Base-by-base conservation (phyloP, 139 green algal species). In the Gonium pectorale region DNA sequence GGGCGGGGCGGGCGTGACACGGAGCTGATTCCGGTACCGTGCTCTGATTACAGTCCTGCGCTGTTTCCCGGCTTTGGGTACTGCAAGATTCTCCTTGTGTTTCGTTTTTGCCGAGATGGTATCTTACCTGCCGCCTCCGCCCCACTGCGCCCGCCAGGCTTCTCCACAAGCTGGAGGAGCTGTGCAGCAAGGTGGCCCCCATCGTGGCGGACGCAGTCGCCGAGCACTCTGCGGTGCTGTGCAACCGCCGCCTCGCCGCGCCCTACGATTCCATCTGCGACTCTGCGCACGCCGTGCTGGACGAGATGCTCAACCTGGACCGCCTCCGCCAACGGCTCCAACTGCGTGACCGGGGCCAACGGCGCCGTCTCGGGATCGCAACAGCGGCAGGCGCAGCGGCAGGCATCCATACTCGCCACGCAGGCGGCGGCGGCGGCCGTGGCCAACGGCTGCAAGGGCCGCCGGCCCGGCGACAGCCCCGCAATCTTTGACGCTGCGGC, bases 111-210 rank as follows among this genome's bases (percentile, higher is more conserved):
- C n/a, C n/a, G n/a, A n/a, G n/a, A n/a, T n/a, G n/a, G n/a, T 66
- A 33, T 31, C 17, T 66, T 66, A 66, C 17, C 56, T 31, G 11
- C 37, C 37, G 4, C 41, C 8, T n/a, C n/a, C n/a, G n/a, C n/a
- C n/a, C 19, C 54, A 5, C 59, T 8, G 29, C 29, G 7, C 59
- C 29, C 29, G 29, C 1, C 56, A 84, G 78, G 6, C 64, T 84
- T 26, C 78, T 84, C 0, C 78, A 46, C 44, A 84, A 84, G 78
- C 62, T 84, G 11, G 78, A 84, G 78, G 78, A 84, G 33, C 44
- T 84, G n/a, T 84, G 78, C 63, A 67, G 31, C 64, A 66, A 52
- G 44, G 22, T 75, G 0, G 54, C 78, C 1, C 78, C 78, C 43
- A 41, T 66, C 26, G 63, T 84, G 11, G 40, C 49, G 8, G 78